These are phyloP conservation scores for Polychytrium aggregatum DNA, from an alignment of 192 early-diverging fungal species.

Conservation along the genomic window DNA sequence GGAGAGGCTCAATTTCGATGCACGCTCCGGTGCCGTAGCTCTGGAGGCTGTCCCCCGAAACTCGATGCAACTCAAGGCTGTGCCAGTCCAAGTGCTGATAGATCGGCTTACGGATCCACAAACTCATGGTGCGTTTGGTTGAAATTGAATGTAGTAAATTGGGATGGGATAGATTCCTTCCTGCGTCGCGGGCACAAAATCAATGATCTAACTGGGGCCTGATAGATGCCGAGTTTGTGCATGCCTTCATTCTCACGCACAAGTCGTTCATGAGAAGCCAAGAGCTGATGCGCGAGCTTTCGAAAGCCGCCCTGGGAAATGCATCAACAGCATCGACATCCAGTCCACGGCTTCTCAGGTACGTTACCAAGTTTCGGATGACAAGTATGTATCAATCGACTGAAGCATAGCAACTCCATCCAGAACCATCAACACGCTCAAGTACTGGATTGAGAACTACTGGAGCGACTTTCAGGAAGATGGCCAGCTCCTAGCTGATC, in stretches of 20 bases:
- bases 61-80: constrained; percentile 38
- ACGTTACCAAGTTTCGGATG: constrained; percentile 2
- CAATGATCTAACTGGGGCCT: too few species aligned
- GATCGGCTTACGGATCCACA: constrained; percentile 37
- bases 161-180: not conserved
- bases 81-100: constrained; percentile 25
- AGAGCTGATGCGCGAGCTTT: constrained; percentile 18
- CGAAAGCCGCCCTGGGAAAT: not conserved
- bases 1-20: too few species aligned
- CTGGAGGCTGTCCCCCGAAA: too few species aligned
- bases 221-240: too few species aligned
- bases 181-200: constrained; percentile 21
- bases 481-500: too few species aligned
- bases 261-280: constrained; percentile 24
- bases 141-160: too few species aligned
- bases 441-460: constrained; percentile 43
- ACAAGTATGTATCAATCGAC: too few species aligned
- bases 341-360: constrained; percentile 20
- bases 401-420: too few species aligned
- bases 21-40: too few species aligned
- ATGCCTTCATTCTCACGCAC: constrained; percentile 41
- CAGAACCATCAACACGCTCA: constrained; percentile 40
- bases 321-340: not conserved
- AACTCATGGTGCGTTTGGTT: constrained; percentile 27
- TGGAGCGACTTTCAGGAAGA: constrained; percentile 43